Base-by-base conservation (phyloP, 306 rosid species). In the Vigna reflexopilosa region DNA sequence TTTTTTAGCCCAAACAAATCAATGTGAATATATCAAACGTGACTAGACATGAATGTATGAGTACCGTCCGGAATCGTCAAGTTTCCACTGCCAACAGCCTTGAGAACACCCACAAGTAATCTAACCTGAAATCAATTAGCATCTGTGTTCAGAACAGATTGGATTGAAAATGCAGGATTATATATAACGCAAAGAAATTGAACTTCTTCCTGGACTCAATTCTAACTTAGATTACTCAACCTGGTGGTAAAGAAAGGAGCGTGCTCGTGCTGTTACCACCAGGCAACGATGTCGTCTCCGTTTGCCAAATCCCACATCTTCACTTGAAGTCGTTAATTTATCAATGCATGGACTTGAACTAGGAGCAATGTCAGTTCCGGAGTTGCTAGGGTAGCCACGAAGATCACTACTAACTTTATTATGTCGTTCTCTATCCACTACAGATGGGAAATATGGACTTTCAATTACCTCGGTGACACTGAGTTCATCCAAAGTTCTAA, bases 201-300 rank as follows among this genome's bases (percentile, higher is more conserved):
- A 70, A 82, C 73, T 63, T 54, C 73, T 63, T 54, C 19, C 59
- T 59, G 26, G 24, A 36, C 50, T 70, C 26, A 44, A 63, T 32
- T 38, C n/a, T 48, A 62, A 62, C 82, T 63, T n/a, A 48, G 77
- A 75, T 9, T 61, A 19, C 67, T 61, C 24, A 79, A 94, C 99
- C 96, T 95, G 99, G 81, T 95, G 99, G 74, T 95, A 95, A 48
- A 95, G 98, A 85, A 95, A 95, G 45, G 98, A 61, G 13, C 91
- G 90, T 17, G 98, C 90, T 1, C 98, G 89, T n/a, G 97, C 86
- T 10, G 97, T 91, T 59, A 93, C 76, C 50, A 93, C 96, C 82
- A 88, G 77, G 87, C 97, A 91, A 45, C 88, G 80, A 79, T 93
- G 93, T 34, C 70, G 77, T 85, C 83, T 93, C 81, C 96, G 85